These are phyloP conservation scores for Serendipita sp. DNA, from an alignment of 768 basidiomycete species.

Conservation along the genomic window DNA sequence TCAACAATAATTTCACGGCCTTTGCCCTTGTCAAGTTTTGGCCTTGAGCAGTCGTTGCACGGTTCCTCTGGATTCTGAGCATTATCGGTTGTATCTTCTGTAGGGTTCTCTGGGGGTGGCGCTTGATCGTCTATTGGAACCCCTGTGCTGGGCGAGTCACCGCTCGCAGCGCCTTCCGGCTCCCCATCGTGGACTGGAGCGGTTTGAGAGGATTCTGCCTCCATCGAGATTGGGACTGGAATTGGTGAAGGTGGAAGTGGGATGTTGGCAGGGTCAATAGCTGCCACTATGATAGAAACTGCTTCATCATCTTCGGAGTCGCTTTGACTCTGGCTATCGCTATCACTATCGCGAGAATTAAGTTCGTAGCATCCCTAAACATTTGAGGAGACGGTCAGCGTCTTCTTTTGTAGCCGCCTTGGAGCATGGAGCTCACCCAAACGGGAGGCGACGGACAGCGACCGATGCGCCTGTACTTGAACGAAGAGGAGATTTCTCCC, in stretches of 20 bases:
- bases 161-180: not conserved
- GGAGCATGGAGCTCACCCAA: not conserved
- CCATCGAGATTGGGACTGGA: not conserved
- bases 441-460: constrained; percentile 2
- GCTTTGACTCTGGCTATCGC: not conserved
- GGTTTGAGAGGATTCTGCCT: not conserved
- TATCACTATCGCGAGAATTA: not conserved
- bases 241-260: constrained; percentile 5
- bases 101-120: not conserved
- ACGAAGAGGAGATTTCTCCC: not conserved
- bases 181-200: not conserved
- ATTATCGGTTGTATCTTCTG: not conserved
- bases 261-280: constrained; percentile 1
- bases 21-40: constrained; percentile 4
- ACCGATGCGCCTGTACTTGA: not conserved
- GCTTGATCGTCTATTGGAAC: not conserved
- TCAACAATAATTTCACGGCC: not conserved
- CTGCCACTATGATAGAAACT: not conserved
- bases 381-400: not conserved
- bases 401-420: not conserved
- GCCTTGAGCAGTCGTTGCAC: not conserved
- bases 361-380: constrained; percentile 2
- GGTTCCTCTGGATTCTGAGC: not conserved
- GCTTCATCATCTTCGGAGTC: not conserved
- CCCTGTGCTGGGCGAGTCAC: not conserved